phyloP scores from a whole-genome alignment of 2,329 filamentous ascomycete species.

The Xylariaceae sp. region DNA sequence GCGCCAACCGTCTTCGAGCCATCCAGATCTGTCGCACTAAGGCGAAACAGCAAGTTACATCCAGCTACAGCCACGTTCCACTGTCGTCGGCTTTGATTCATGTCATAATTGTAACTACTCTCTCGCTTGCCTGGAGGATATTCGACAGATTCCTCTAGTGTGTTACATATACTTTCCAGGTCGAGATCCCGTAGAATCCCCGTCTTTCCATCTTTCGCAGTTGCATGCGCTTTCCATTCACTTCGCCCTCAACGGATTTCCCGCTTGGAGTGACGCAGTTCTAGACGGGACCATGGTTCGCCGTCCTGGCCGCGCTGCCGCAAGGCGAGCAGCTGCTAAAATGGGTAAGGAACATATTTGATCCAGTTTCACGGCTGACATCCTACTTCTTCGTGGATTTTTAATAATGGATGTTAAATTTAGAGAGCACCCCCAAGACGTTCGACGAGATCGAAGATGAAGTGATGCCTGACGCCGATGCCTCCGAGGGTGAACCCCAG shows the following conservation, averaged over 20 bases:
- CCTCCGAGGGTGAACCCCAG: constrained; percentile 38
- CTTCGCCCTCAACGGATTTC: not conserved
- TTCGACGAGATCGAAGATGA: constrained; percentile 59
- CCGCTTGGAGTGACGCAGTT: not conserved
- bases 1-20: not conserved
- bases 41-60: not conserved
- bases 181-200: no score
- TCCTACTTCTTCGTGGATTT: no score
- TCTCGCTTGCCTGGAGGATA: no score
- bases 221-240: no score
- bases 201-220: no score
- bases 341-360: constrained; percentile 50
- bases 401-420: not conserved
- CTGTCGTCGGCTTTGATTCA: no score
- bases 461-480: constrained; percentile 58
- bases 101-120: no score
- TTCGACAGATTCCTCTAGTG: no score
- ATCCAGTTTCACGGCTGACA: no score
- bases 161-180: no score
- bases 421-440: constrained; percentile 57
- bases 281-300: constrained; percentile 40
- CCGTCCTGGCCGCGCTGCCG: constrained; percentile 52
- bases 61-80: not conserved
- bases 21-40: not conserved
- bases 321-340: constrained; percentile 52